Base-by-base conservation (phyloP, 352 stramenopile genomes). In the Globisporangium radiosum region DNA sequence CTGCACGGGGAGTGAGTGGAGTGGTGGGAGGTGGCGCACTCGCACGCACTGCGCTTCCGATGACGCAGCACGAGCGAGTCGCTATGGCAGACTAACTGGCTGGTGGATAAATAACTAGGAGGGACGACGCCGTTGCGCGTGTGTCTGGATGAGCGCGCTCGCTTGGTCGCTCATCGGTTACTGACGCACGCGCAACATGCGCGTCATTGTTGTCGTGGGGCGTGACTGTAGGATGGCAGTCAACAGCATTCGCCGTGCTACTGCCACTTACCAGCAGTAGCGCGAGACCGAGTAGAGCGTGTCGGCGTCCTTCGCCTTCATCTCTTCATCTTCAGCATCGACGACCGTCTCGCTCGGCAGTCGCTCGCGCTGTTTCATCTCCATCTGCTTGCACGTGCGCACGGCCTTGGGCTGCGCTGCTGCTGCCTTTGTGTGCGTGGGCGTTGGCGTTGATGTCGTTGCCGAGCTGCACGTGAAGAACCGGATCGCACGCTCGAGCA, bases 401-500 rank as follows among this genome's bases (percentile, higher is more conserved):
- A 79, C 66, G 54, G 52, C 42, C 36, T 54, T 57, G 63, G 52
- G 54, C 37, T 42, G 25, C 59, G 25, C 60, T 19, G 50, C 13
- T n/a, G 43, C 8, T 7, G 6, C 10, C 43, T 17, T 48, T 5
- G 10, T 66, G 59, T 47, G 61, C n/a, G 9, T 45, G 8, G 80
- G 72, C n/a, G 74, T 82, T 37, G 65, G 68, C 0, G 78, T 70
- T 4, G 71, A 70, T 0, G 75, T 73, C 25, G 78, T 72, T 36
- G 74, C 73, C 10, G 74, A 70, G 67, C 74, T 92, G 73, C 85
- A 94, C 8, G 85, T 94, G 60, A 94, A 90, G 55, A 94, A 94
- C n/a, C 82, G 80, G 49, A 94, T 85, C 36, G 87, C 71, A 19
- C 83, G 82, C 70, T 91, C 82, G 13, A 92, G 62, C 0, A 92